Conservation (phyloP, 1,284 basidiomycete species). For the Irpex lacteus region DNA sequence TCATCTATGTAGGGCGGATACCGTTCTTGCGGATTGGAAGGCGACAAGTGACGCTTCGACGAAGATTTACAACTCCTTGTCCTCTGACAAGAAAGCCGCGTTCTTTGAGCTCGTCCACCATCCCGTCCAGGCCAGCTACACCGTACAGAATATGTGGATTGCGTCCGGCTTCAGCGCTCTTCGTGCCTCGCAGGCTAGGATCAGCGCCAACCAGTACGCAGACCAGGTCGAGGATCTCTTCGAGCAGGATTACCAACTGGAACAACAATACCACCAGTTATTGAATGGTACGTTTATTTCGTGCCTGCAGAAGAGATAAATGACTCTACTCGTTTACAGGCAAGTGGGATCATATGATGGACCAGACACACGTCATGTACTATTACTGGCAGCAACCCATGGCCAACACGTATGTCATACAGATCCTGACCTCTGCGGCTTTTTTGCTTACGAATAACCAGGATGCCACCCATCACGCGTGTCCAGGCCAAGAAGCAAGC, state of each 20-base stretch:
- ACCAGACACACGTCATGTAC: constrained; percentile 63
- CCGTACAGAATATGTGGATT: constrained; percentile 55
- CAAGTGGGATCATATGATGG: constrained; percentile 66
- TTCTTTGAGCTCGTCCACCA: constrained; percentile 71
- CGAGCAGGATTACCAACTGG: constrained; percentile 56
- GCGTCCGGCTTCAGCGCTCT: constrained; percentile 60
- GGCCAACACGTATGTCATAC: constrained; percentile 47
- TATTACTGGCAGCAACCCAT: constrained; percentile 72
- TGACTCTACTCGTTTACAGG: constrained; percentile 28
- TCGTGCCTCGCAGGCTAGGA: constrained; percentile 59
- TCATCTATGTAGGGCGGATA: constrained; percentile 46
- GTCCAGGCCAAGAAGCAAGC: constrained; percentile 57
- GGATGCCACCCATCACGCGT: constrained; percentile 55
- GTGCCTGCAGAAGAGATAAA: neutral
- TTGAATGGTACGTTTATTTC: constrained; percentile 43
- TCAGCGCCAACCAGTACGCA: constrained; percentile 57
- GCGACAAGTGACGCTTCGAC: constrained; percentile 48
- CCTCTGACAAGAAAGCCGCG: constrained; percentile 45
- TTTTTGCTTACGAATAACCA: constrained; percentile 20
- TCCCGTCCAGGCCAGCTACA: constrained; percentile 56
- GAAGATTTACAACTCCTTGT: constrained; percentile 51
- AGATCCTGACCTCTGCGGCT: neutral
- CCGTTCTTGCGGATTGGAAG: constrained; percentile 47
- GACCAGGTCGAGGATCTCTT: constrained; percentile 55
- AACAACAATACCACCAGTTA: constrained; percentile 56